Evolutionary conservation across 2,329 filamentous ascomycete genomes (phyloP).

Genomic region (Catunica adiposa): DNA sequence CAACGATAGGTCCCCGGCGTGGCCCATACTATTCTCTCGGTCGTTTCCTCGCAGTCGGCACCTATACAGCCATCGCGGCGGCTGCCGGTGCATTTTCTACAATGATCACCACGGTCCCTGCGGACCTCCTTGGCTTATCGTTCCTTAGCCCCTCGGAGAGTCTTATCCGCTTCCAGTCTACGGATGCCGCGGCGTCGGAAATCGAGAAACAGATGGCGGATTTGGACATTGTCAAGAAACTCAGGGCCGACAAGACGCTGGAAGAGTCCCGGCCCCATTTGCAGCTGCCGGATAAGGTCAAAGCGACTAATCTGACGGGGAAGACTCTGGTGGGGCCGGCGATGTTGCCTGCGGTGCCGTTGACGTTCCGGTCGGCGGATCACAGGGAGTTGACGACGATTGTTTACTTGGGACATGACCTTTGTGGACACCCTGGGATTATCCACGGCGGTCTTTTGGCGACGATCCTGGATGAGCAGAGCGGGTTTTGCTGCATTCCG

Average conservation of each 20-base stretch:
- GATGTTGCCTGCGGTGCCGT: constrained; percentile 65
- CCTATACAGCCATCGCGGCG: constrained; percentile 9
- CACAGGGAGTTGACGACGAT: constrained; percentile 57
- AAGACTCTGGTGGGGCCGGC: constrained; percentile 61
- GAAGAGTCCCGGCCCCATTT: constrained; percentile 70
- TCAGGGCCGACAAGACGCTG: constrained; percentile 51
- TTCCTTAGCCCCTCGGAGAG: constrained; percentile 51
- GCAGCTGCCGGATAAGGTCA: constrained; percentile 58
- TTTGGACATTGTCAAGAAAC: constrained; percentile 54
- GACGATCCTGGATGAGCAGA: constrained; percentile 77
- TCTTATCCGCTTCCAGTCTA: constrained; percentile 44
- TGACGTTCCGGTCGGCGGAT: constrained; percentile 55
- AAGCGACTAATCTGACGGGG: constrained; percentile 62
- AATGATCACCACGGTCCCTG: constrained; percentile 14
- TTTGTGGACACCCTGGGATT: constrained; percentile 83
- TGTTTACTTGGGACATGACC: constrained; percentile 51
- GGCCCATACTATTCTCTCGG: neutral
- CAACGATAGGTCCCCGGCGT: neutral
- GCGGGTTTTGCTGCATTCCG: constrained; percentile 76
- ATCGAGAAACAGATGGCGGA: constrained; percentile 60
- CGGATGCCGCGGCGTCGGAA: constrained; percentile 35
- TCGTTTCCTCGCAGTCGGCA: constrained; percentile 3
- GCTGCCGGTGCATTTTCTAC: constrained; percentile 9
- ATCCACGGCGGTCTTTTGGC: constrained; percentile 81
- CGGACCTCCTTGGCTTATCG: constrained; percentile 13